These are phyloP conservation scores for Discostella pseudostelligera DNA, from an alignment of 108 stramenopile genomes.

Conservation along the genomic window DNA sequence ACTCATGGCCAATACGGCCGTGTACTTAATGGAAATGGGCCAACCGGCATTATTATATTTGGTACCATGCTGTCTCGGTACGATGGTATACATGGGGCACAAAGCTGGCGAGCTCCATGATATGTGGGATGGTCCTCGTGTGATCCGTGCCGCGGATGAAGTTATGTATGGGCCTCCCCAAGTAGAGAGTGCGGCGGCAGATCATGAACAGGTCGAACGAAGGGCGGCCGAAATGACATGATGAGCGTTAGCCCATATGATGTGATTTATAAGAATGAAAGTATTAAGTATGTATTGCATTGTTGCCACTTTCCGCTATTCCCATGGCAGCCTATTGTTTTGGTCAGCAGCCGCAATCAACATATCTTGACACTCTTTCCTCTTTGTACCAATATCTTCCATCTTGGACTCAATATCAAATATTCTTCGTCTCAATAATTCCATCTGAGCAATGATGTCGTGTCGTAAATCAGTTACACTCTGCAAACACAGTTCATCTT, in stretches of 20 bases:
- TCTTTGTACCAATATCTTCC: slow-evolving; percentile 1
- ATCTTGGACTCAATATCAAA: slow-evolving; percentile 13
- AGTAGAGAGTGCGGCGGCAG: slow-evolving; percentile 12
- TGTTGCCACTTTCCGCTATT: no score
- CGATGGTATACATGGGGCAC: slow-evolving; percentile 54
- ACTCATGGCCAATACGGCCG: slow-evolving; percentile 73
- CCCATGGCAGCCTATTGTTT: not conserved
- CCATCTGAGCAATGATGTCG: slow-evolving; percentile 20
- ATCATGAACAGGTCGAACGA: slow-evolving; percentile 18
- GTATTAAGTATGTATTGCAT: not conserved
- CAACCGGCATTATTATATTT: slow-evolving; percentile 87
- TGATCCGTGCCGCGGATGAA: slow-evolving; percentile 52
- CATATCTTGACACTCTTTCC: slow-evolving; percentile 20
- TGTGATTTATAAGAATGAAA: no score
- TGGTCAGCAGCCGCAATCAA: slow-evolving; percentile 15
- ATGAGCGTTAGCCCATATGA: no score
- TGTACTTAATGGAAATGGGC: slow-evolving; percentile 73
- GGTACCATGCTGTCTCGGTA: slow-evolving; percentile 75
- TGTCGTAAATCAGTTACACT: slow-evolving; percentile 12
- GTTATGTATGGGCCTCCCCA: slow-evolving; percentile 41
- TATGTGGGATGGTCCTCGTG: slow-evolving; percentile 63
- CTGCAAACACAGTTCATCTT: not conserved
- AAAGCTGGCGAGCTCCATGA: slow-evolving; percentile 53
- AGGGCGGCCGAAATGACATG: slow-evolving; percentile 33
- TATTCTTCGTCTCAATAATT: slow-evolving; percentile 26